A percentile compares a stretch with the other conserved stretches of the same genome.
These are phyloP conservation scores for Boechera retrofracta DNA, from an alignment of 345 rosid species.

Conservation along the genomic window DNA sequence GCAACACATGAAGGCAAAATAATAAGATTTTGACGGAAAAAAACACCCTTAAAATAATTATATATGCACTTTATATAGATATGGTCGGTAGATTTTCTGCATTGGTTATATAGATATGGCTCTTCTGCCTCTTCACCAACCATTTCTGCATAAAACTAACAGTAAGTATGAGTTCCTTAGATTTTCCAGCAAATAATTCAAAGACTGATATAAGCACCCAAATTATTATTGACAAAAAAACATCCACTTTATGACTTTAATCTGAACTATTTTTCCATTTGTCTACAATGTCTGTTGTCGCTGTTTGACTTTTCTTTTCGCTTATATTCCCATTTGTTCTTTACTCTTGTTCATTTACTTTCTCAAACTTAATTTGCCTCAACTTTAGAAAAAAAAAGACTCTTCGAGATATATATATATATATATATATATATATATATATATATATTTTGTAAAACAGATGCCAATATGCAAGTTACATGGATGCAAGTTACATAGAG, in stretches of 20 bases:
- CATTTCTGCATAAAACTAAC: not conserved
- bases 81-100: not conserved
- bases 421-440: no score
- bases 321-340: slow-evolving; percentile 13
- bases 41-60: not conserved
- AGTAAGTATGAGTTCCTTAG: not conserved
- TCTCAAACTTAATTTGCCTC: not conserved
- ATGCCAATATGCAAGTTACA: no score
- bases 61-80: not conserved
- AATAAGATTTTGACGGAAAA: no score
- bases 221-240: not conserved
- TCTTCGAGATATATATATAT: no score
- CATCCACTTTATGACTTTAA: not conserved
- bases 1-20: no score
- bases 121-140: not conserved
- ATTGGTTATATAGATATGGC: fast-evolving
- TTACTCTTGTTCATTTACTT: slow-evolving; percentile 2
- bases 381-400: not conserved
- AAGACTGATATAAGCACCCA: not conserved
- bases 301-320: slow-evolving; percentile 33
- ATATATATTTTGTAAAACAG: no score
- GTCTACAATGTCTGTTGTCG: slow-evolving; percentile 24
- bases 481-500: no score
- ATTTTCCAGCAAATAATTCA: slow-evolving; percentile 19
- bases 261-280: slow-evolving; percentile 18